Conservation (phyloP, 768 basidiomycete genomes). For the Myochromella boudieri region DNA sequence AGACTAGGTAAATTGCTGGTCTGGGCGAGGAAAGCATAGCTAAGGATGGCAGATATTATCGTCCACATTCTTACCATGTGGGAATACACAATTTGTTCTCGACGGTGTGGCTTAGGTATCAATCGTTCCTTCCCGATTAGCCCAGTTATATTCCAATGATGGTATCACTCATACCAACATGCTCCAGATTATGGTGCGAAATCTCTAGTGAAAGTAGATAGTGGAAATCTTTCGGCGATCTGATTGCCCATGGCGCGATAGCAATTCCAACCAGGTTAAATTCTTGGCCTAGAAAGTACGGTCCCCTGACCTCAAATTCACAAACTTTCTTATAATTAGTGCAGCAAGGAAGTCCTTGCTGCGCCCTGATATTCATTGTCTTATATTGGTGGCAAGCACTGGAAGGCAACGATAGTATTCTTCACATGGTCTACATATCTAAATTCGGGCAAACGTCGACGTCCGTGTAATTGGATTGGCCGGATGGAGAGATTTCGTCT, state of each 20-base stretch:
- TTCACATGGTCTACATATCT: conserved; percentile 56
- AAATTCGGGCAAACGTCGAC: conserved; percentile 49
- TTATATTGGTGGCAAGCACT: conserved; percentile 48
- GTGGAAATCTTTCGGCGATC: too few relatives aligned
- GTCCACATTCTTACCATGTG: background rate
- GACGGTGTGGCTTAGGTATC: too few relatives aligned
- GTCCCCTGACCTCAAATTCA: conserved; percentile 38
- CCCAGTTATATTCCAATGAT: background rate
- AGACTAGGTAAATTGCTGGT: conserved; percentile 25
- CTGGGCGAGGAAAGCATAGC: conserved; percentile 3
- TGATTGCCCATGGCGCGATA: conserved; percentile 53
- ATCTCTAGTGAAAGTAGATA: too few relatives aligned
- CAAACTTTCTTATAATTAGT: conserved; percentile 31
- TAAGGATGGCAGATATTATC: background rate
- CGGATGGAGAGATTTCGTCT: conserved; percentile 49
- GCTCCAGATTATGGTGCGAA: too few relatives aligned
- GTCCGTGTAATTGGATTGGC: conserved; percentile 51
- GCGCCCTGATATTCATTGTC: conserved; percentile 25
- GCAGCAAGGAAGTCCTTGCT: conserved; percentile 29
- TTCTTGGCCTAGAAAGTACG: conserved; percentile 56
- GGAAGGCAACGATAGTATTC: conserved; percentile 50
- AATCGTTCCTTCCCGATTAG: background rate
- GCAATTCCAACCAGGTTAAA: conserved; percentile 54
- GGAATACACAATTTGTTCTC: too few relatives aligned
- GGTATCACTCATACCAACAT: too few relatives aligned